Conservation (phyloP, 1,139 yeast species). For the Dujonia santamariae region DNA sequence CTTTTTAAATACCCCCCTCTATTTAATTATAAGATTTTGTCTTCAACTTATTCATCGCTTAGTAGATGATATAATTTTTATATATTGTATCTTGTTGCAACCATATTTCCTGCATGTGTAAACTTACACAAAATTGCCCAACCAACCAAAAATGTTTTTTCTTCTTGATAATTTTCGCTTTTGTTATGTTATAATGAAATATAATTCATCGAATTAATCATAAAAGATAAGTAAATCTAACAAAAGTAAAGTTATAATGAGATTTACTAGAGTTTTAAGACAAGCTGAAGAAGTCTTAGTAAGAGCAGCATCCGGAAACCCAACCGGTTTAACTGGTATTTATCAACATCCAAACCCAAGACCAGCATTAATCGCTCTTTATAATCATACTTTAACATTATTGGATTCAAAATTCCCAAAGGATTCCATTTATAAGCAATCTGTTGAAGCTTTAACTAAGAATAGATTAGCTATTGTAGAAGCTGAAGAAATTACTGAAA, state of each 20-base stretch:
- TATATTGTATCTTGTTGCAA: no score
- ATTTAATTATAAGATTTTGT: no score
- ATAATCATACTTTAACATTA: slow-evolving; percentile 63
- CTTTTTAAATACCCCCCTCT: no score
- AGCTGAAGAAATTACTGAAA: slow-evolving; percentile 57
- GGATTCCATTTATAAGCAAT: slow-evolving; percentile 70
- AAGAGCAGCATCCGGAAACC: slow-evolving; percentile 63
- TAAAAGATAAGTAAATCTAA: no score
- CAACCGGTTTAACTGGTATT: slow-evolving; percentile 80
- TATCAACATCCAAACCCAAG: slow-evolving; percentile 82
- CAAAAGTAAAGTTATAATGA: no score
- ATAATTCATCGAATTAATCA: no score
- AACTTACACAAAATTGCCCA: slow-evolving; percentile 5
- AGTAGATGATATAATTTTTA: no score
- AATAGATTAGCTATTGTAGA: slow-evolving; percentile 70
- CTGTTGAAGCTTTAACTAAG: slow-evolving; percentile 70
- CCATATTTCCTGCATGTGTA: neutral
- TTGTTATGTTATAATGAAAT: no score
- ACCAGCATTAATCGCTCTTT: slow-evolving; percentile 71
- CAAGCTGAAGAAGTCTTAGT: slow-evolving; percentile 62
- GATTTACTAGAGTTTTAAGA: slow-evolving; percentile 42
- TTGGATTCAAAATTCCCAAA: slow-evolving; percentile 63
- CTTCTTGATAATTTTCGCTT: no score
- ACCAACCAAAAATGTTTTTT: slow-evolving; percentile 7
- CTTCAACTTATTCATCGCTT: no score